phyloP scores from a whole-genome alignment of 2,329 filamentous ascomycete species.

The Fusarium buharicum region DNA sequence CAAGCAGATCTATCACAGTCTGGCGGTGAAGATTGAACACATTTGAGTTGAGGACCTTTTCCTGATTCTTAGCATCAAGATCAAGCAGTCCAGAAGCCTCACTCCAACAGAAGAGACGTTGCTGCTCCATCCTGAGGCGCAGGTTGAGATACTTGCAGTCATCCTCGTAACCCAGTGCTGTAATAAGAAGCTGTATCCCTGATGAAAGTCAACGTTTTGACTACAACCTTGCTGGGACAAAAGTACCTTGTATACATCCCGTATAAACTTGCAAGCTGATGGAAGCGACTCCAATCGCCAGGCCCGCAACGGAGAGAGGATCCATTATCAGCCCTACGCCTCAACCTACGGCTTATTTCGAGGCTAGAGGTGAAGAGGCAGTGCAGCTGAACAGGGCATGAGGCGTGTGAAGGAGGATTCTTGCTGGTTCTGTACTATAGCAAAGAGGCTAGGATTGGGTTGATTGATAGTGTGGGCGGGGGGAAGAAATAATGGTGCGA shows the following conservation, averaged over 20 bases:
- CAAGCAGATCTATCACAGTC: constrained; percentile 59
- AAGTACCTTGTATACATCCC: constrained; percentile 56
- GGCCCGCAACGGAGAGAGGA: constrained; percentile 55
- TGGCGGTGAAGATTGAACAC: constrained; percentile 60
- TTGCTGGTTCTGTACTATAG: not conserved
- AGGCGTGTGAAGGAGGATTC: not conserved
- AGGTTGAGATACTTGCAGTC: constrained; percentile 61
- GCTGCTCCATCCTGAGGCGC: constrained; percentile 61
- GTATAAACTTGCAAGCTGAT: constrained; percentile 60
- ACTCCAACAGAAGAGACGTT: constrained; percentile 61
- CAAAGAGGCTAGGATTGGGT: not conserved
- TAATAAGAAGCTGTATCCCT: constrained; percentile 61
- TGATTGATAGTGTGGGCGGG: not conserved
- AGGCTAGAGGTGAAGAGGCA: constrained; percentile 6
- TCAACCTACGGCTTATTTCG: constrained; percentile 11
- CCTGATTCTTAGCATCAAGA: constrained; percentile 53
- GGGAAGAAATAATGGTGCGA: constrained; percentile 9
- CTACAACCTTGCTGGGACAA: not conserved
- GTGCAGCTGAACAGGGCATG: constrained; percentile 10
- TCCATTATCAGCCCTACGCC: constrained; percentile 49
- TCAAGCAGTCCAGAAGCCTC: constrained; percentile 61
- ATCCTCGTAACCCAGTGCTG: constrained; percentile 59
- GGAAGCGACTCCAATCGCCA: constrained; percentile 58
- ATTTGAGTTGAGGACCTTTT: constrained; percentile 58
- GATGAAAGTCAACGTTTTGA: not conserved